Conservation (phyloP, 2,329 filamentous ascomycete genomes). For the Cladosporium colombiae region DNA sequence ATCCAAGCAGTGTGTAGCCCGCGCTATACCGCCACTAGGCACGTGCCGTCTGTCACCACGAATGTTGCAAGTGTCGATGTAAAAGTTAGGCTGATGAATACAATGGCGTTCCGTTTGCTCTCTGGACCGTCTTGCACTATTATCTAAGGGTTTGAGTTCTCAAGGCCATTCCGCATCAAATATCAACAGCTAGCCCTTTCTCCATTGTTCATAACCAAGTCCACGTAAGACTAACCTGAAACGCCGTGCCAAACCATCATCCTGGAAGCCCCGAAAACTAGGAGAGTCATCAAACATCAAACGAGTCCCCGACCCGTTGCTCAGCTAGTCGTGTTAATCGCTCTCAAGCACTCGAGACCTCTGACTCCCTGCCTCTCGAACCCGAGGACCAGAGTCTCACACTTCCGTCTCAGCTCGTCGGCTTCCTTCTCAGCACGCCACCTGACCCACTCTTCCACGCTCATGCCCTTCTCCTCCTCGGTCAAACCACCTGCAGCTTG, state of each 20-base stretch:
- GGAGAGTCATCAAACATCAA: constrained; percentile 14
- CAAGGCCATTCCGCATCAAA: background rate
- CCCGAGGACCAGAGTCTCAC: constrained; percentile 75
- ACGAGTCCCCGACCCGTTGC: background rate
- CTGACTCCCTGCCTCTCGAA: constrained; percentile 83
- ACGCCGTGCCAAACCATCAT: background rate
- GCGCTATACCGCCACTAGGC: background rate
- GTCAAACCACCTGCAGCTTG: constrained; percentile 64
- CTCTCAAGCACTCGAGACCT: constrained; percentile 77
- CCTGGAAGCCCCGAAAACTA: constrained; percentile 21
- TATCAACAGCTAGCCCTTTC: background rate
- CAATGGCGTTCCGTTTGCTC: background rate
- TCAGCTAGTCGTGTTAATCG: constrained; percentile 46
- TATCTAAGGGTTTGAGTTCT: background rate
- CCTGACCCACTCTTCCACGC: constrained; percentile 88
- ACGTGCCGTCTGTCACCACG: background rate
- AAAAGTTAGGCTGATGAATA: background rate
- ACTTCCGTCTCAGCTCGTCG: constrained; percentile 74
- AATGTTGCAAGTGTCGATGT: background rate
- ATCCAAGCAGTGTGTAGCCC: background rate
- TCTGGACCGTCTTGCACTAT: background rate
- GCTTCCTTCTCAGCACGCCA: constrained; percentile 80
- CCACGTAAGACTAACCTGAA: background rate
- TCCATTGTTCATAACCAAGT: background rate
- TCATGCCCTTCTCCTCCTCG: constrained; percentile 82